These are phyloP conservation scores for Pseudopyrenochaeta lycopersici DNA, from an alignment of 2,329 filamentous ascomycete genomes.

Conservation along the genomic window DNA sequence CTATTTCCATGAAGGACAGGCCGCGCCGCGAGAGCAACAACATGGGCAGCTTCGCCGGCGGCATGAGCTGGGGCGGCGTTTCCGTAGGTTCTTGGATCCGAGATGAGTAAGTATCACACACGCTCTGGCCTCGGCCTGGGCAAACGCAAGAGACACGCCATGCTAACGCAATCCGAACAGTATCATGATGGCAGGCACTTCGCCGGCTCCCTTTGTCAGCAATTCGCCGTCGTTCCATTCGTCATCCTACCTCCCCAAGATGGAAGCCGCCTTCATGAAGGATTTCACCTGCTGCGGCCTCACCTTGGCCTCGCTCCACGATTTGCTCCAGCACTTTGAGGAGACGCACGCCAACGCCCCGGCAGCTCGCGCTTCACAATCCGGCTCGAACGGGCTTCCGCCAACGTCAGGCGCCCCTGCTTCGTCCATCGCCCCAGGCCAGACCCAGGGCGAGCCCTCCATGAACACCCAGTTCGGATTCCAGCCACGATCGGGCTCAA, in stretches of 20 bases:
- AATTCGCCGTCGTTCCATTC: slow-evolving; percentile 97
- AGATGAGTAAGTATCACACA: slow-evolving; percentile 83
- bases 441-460: slow-evolving; percentile 50
- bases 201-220: slow-evolving; percentile 78
- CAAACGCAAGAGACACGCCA: slow-evolving; percentile 9
- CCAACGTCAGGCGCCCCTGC: slow-evolving; percentile 36
- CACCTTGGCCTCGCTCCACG: slow-evolving; percentile 89
- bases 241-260: slow-evolving; percentile 93
- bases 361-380: slow-evolving; percentile 59
- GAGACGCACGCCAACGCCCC: slow-evolving; percentile 85
- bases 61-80: slow-evolving; percentile 96
- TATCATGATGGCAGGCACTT: slow-evolving; percentile 94
- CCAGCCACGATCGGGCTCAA: slow-evolving; percentile 51
- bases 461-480: slow-evolving; percentile 50
- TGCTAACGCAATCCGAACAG: slow-evolving; percentile 59
- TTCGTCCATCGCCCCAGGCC: slow-evolving; percentile 54
- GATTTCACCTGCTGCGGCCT: slow-evolving; percentile 96
- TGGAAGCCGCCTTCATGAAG: slow-evolving; percentile 97
- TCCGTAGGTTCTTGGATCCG: slow-evolving; percentile 97
- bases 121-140: neutral
- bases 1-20: slow-evolving; percentile 68
- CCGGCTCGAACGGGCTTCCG: slow-evolving; percentile 55
- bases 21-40: slow-evolving; percentile 67
- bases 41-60: slow-evolving; percentile 71
- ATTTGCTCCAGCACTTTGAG: slow-evolving; percentile 95